These are phyloP conservation scores for Candida pseudoviswanathii DNA, from an alignment of 1,139 yeast species.

Conservation along the genomic window DNA sequence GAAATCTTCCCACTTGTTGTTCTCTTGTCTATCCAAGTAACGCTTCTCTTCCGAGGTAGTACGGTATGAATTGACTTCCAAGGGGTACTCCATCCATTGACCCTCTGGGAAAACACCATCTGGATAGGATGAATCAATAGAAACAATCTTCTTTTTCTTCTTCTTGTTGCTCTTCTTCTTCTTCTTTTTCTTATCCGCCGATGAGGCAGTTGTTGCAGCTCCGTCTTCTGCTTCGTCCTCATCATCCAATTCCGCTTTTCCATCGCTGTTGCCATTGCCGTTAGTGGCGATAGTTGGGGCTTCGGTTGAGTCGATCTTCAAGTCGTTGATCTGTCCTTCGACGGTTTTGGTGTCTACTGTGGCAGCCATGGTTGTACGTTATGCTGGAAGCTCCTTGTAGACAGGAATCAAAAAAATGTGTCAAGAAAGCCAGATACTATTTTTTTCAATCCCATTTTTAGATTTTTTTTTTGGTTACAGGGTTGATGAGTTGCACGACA, in stretches of 20 bases:
- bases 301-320: conserved; percentile 12
- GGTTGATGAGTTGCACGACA: not conserved
- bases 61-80: conserved; percentile 73
- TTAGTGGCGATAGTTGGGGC: not conserved
- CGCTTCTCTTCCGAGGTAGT: conserved; percentile 87
- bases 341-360: conserved; percentile 11
- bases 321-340: conserved; percentile 17
- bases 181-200: conserved; percentile 32
- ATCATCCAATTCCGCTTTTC: conserved; percentile 12
- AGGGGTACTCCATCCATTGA: conserved; percentile 74
- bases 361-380: conserved; percentile 6
- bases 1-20: conserved; percentile 77
- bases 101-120: conserved; percentile 85
- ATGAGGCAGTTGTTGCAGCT: conserved; percentile 24
- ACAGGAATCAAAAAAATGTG: not conserved
- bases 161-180: conserved; percentile 53
- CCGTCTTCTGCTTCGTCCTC: conserved; percentile 14
- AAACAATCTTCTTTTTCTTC: conserved; percentile 48
- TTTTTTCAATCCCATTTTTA: not conserved
- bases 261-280: not conserved
- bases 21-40: conserved; percentile 69
- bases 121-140: conserved; percentile 69
- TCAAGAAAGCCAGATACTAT: too few species aligned
- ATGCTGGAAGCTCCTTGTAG: too few species aligned
- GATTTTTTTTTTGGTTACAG: not conserved